Conservation (phyloP, 2,329 filamentous ascomycete genomes). For the Colletotrichum plurivorum region DNA sequence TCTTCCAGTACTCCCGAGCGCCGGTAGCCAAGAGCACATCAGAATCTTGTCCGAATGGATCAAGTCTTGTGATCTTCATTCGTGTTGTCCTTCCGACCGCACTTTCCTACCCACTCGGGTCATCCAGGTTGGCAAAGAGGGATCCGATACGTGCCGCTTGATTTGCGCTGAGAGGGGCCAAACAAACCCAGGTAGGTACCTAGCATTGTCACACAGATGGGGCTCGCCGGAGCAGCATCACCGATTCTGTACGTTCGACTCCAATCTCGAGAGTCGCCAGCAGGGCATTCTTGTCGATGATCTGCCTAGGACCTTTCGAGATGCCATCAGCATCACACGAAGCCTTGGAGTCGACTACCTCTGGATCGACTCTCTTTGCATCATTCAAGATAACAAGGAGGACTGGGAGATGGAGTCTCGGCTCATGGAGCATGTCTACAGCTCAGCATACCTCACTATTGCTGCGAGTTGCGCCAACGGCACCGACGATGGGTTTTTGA, state of each 20-base stretch:
- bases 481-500: constrained; percentile 10
- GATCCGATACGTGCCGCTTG: neutral
- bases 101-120: constrained; percentile 1
- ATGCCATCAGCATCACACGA: constrained; percentile 35
- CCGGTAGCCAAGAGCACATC: neutral
- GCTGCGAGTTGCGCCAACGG: constrained; percentile 18
- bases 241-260: constrained; percentile 1
- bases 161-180: neutral
- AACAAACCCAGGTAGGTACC: neutral
- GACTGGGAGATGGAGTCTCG: constrained; percentile 40
- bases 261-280: neutral
- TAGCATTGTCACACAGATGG: constrained; percentile 21
- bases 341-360: constrained; percentile 36
- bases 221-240: neutral
- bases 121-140: neutral
- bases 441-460: neutral
- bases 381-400: constrained; percentile 40
- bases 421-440: constrained; percentile 32
- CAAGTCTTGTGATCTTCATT: neutral
- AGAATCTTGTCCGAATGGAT: neutral
- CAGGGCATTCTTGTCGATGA: neutral
- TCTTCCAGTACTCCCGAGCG: neutral
- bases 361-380: constrained; percentile 43
- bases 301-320: constrained; percentile 32
- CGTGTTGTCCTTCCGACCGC: neutral